A percentile compares a stretch with the other conserved stretches of the same genome.
phyloP scores from a whole-genome alignment of 2,329 filamentous ascomycete species.

The Moelleriella libera region DNA sequence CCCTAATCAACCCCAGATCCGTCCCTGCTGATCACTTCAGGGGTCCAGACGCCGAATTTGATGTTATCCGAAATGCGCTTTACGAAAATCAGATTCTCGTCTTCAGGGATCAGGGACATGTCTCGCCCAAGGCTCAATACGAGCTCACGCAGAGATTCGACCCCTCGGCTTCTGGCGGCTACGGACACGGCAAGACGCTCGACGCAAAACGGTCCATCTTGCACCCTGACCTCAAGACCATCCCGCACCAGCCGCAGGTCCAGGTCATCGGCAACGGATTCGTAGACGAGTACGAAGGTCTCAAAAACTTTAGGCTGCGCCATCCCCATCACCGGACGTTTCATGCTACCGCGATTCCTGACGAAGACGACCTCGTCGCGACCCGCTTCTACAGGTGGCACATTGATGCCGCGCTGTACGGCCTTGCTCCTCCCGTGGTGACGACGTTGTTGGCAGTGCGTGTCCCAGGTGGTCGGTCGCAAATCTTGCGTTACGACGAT shows the following conservation, averaged over 20 bases:
- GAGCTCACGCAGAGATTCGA: slow-evolving; percentile 63
- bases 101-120: slow-evolving; percentile 45
- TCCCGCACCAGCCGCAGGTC: slow-evolving; percentile 61
- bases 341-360: slow-evolving; percentile 49
- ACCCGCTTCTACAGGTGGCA: slow-evolving; percentile 64
- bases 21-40: not conserved
- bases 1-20: not conserved
- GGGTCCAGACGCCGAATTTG: slow-evolving; percentile 45
- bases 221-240: slow-evolving; percentile 67
- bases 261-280: slow-evolving; percentile 33
- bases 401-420: slow-evolving; percentile 66
- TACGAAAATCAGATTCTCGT: slow-evolving; percentile 57
- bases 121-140: slow-evolving; percentile 49
- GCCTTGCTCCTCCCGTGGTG: slow-evolving; percentile 57
- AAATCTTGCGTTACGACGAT: slow-evolving; percentile 62
- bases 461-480: slow-evolving; percentile 51
- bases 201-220: slow-evolving; percentile 51
- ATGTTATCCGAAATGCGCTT: slow-evolving; percentile 47
- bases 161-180: slow-evolving; percentile 44
- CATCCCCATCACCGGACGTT: slow-evolving; percentile 71
- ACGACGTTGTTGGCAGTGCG: slow-evolving; percentile 62
- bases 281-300: slow-evolving; percentile 54
- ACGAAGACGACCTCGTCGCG: slow-evolving; percentile 30
- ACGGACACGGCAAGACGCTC: slow-evolving; percentile 65
- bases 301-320: slow-evolving; percentile 51